Conservation (phyloP, 257 asterid species). For the Gentiana macrophylla region DNA sequence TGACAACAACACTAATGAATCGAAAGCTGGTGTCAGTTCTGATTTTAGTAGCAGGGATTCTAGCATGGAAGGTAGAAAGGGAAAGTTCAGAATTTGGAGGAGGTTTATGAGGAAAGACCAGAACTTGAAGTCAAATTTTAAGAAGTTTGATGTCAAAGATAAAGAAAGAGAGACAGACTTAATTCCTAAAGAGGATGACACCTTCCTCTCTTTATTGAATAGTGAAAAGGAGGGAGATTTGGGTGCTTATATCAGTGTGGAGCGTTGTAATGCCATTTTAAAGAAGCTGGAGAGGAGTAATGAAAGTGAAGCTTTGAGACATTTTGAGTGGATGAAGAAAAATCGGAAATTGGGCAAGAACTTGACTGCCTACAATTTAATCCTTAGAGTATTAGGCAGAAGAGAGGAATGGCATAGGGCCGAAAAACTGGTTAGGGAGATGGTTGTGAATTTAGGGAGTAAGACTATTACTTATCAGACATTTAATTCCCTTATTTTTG, state of each 20-base stretch:
- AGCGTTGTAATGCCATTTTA: slow-evolving; percentile 49
- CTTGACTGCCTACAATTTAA: slow-evolving; percentile 47
- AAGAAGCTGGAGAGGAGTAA: slow-evolving; percentile 44
- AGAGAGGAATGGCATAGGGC: slow-evolving; percentile 59
- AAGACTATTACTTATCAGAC: slow-evolving; percentile 33
- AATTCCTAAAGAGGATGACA: slow-evolving; percentile 12
- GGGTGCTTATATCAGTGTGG: slow-evolving; percentile 27
- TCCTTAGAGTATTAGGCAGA: slow-evolving; percentile 69
- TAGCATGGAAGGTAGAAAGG: slow-evolving; percentile 15
- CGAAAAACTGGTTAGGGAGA: slow-evolving; percentile 49
- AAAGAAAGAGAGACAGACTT: slow-evolving; percentile 16
- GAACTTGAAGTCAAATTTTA: slow-evolving; percentile 15
- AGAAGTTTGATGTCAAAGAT: slow-evolving; percentile 8
- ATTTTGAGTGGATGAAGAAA: slow-evolving; percentile 71
- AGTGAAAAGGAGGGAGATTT: slow-evolving; percentile 13
- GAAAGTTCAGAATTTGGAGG: slow-evolving; percentile 41
- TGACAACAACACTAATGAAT: slow-evolving; percentile 10
- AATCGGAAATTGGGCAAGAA: slow-evolving; percentile 64
- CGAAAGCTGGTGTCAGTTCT: slow-evolving; percentile 20
- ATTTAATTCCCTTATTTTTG: slow-evolving; percentile 69
- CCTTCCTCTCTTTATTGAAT: slow-evolving; percentile 16
- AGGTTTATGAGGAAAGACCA: slow-evolving; percentile 22
- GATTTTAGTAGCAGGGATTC: slow-evolving; percentile 20
- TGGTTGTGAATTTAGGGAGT: slow-evolving; percentile 36
- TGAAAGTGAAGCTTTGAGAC: slow-evolving; percentile 38